Base-by-base conservation (phyloP, 495 filamentous ascomycete genomes). In the Lepidopterella palustris region DNA sequence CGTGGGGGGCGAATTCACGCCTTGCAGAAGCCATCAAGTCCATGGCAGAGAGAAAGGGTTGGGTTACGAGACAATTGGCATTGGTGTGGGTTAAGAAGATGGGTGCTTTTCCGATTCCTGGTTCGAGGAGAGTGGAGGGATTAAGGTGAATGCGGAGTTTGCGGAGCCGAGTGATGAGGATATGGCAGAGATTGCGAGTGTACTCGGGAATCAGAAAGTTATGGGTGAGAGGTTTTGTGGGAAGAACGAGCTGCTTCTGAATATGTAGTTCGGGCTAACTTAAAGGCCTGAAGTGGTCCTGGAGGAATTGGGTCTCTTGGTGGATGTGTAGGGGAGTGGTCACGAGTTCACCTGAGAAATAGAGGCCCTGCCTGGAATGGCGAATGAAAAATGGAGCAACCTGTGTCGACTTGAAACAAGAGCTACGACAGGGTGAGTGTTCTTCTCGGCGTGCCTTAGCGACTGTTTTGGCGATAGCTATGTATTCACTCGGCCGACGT, bases 91-190 rank as follows among this genome's bases (percentile, higher is more conserved):
- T 84, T 4, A 73, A 70, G 42, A 72, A 71, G 1, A 68, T 83
- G 57, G 77, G 80, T 40, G 73, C 71, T 29, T 75, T 93, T 56
- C 90, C 90, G 3, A 93, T 96, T 64, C 90, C 89, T 0, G 90
- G 90, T 18, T 80, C 84, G 10, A 82, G 61, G 11, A 69, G 62
- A 9, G 58, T 18, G 45, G 67, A 65, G 35, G 73, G 24, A 65
- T 75, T 20, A 49, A 49, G 53, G 73, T 74, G 65, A 76, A 76
- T 51, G 58, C 57, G 58, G 57, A 50, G 40, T 40, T 51, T 2
- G 62, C 73, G 18, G 58, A 65, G 10, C 3, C 53, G 29, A 53
- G 25, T 1, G 47, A 53, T 1, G 18, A 39, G 1, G 57, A 53
- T 1, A 32, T 35, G 20, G 29, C 5, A 18, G 51, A 54, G 13